Percentiles rank a stretch among this genome's conserved stretches.
phyloP scores from a whole-genome alignment of 2,329 filamentous ascomycete species.

The Colletotrichum agaves region DNA sequence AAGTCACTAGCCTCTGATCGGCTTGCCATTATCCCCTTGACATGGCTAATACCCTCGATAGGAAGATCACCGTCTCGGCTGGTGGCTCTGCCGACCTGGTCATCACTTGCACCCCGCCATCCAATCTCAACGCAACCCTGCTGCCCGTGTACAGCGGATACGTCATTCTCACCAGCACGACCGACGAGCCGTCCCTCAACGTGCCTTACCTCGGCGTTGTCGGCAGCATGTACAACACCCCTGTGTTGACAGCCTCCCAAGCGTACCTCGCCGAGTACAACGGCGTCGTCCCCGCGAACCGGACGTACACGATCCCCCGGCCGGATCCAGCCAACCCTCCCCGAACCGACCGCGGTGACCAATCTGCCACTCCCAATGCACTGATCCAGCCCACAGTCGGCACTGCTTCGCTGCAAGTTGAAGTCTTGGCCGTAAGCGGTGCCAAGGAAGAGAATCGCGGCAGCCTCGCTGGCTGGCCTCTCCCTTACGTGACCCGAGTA shows the following conservation, averaged over 20 bases:
- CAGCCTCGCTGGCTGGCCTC: conserved; percentile 19
- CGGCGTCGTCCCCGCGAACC: conserved; percentile 43
- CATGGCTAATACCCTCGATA: neutral
- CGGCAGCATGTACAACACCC: conserved; percentile 48
- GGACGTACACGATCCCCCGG: conserved; percentile 54
- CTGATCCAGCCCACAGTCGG: conserved; percentile 57
- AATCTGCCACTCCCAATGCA: conserved; percentile 48
- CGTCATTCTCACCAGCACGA: conserved; percentile 52
- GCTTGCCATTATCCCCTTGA: rapidly evolving
- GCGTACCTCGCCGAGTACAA: conserved; percentile 39
- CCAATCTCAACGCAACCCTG: conserved; percentile 47
- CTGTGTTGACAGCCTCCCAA: conserved; percentile 47
- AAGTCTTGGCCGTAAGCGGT: conserved; percentile 53
- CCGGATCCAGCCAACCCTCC: conserved; percentile 47
- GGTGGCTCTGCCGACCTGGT: conserved; percentile 55
- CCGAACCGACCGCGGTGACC: conserved; percentile 41
- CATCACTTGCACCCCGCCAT: conserved; percentile 56
- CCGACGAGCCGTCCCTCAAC: conserved; percentile 48
- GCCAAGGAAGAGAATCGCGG: conserved; percentile 42
- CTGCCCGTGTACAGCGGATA: conserved; percentile 56
- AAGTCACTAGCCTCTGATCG: neutral
- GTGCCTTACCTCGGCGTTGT: conserved; percentile 55
- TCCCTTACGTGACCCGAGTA: conserved; percentile 1
- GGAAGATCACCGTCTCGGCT: conserved; percentile 53
- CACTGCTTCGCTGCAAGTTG: conserved; percentile 53